Conservation (phyloP, 2,329 filamentous ascomycete genomes). For the Aspergillus sp. region DNA sequence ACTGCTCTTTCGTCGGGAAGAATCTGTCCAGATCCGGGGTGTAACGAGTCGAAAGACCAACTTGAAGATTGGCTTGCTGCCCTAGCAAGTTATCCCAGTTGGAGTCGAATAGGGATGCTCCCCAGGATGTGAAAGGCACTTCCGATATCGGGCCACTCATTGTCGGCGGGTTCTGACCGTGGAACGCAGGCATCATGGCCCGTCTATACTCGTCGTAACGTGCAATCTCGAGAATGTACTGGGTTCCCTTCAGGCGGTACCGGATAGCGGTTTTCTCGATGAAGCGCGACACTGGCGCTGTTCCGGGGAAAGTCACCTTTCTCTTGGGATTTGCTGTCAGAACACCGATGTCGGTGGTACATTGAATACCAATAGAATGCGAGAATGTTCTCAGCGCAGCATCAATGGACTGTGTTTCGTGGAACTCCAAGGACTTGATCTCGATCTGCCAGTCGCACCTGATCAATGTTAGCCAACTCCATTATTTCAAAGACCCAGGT, state of each 20-base stretch:
- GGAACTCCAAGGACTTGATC: slow-evolving; percentile 30
- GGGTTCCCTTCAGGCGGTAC: slow-evolving; percentile 31
- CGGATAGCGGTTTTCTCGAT: slow-evolving; percentile 32
- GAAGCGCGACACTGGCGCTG: slow-evolving; percentile 20
- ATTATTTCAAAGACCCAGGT: background rate
- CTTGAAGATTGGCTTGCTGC: slow-evolving; percentile 23
- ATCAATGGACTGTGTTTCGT: slow-evolving; percentile 19
- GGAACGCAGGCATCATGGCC: slow-evolving; percentile 5
- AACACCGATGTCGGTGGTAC: slow-evolving; percentile 9
- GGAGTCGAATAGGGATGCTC: slow-evolving; percentile 26
- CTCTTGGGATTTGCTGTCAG: slow-evolving; percentile 18
- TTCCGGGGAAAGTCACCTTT: slow-evolving; percentile 21
- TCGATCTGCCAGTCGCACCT: slow-evolving; percentile 36
- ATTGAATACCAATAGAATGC: slow-evolving; percentile 18
- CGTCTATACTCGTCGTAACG: slow-evolving; percentile 32
- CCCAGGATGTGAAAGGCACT: slow-evolving; percentile 25
- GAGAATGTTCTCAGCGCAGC: slow-evolving; percentile 20
- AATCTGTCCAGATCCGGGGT: slow-evolving; percentile 23
- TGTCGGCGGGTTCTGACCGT: slow-evolving; percentile 4
- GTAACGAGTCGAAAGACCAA: slow-evolving; percentile 27
- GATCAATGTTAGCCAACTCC: slow-evolving; percentile 4
- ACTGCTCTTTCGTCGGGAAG: slow-evolving; percentile 20
- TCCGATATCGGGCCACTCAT: slow-evolving; percentile 12
- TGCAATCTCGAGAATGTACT: slow-evolving; percentile 35
- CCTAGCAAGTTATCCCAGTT: slow-evolving; percentile 35